These are phyloP conservation scores for Podaxis sp. DNA, from an alignment of 768 basidiomycete species.

Conservation along the genomic window DNA sequence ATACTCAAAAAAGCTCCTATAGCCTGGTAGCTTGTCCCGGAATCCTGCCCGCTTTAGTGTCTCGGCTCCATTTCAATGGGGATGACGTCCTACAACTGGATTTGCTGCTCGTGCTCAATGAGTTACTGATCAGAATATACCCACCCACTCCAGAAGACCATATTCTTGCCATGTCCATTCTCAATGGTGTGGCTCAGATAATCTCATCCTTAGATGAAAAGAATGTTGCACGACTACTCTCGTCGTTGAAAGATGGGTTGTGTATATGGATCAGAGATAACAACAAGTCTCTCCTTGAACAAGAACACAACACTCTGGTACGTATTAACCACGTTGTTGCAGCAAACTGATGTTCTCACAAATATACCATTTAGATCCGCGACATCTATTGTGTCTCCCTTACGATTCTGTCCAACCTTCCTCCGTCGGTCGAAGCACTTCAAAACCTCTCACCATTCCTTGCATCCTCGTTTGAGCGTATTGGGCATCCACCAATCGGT, in stretches of 20 bases:
- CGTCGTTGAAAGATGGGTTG: conserved; percentile 32
- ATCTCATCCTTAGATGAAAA: conserved; percentile 23
- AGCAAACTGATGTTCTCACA: neutral
- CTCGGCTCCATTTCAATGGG: neutral
- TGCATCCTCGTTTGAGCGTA: conserved; percentile 43
- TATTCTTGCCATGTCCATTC: conserved; percentile 24
- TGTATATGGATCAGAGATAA: conserved; percentile 52
- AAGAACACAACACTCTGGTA: conserved; percentile 47
- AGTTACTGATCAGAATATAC: conserved; percentile 30
- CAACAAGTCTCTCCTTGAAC: conserved; percentile 29
- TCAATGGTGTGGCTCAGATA: conserved; percentile 29
- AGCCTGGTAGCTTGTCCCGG: neutral
- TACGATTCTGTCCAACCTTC: conserved; percentile 28
- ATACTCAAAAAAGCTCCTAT: neutral
- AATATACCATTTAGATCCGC: conserved; percentile 21
- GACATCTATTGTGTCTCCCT: conserved; percentile 44
- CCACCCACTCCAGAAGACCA: conserved; percentile 22
- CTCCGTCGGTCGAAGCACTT: conserved; percentile 38
- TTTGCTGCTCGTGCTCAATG: conserved; percentile 26
- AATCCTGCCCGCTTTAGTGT: neutral
- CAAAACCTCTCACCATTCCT: conserved; percentile 40
- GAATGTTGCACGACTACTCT: conserved; percentile 31
- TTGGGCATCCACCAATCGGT: conserved; percentile 42
- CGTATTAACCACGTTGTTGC: conserved; percentile 15
- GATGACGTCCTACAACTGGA: neutral